Evolutionary conservation across 2,329 filamentous ascomycete genomes (phyloP).

Genomic region (Fusarium clavum): DNA sequence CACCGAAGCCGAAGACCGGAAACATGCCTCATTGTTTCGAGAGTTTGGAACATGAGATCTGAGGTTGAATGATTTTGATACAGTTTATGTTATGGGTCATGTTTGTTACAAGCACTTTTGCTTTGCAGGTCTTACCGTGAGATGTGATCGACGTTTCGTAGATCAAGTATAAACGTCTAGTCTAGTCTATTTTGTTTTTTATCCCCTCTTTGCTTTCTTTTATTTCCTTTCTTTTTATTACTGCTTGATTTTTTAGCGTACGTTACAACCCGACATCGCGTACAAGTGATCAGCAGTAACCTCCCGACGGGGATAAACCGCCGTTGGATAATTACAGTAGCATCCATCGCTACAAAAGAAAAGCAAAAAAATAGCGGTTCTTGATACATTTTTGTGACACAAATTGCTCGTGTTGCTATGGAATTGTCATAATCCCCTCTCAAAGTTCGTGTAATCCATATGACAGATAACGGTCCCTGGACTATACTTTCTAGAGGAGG

Average conservation of each 20-base stretch:
- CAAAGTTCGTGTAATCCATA: conserved; percentile 16
- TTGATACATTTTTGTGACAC: neutral
- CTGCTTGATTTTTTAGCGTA: conserved; percentile 1
- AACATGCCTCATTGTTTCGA: conserved; percentile 4
- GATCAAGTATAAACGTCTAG: conserved; percentile 22
- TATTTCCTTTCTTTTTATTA: neutral
- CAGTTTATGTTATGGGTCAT: neutral
- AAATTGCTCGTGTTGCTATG: conserved; percentile 3
- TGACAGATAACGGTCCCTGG: conserved; percentile 20
- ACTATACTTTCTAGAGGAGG: conserved; percentile 5
- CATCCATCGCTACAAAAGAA: neutral
- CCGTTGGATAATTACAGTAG: neutral
- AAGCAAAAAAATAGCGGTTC: conserved; percentile 7
- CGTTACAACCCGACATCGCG: conserved; percentile 15
- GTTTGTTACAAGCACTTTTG: neutral
- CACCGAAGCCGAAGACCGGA: conserved; percentile 6
- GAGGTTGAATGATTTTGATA: neutral
- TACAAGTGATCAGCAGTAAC: conserved; percentile 23
- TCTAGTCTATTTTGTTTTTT: neutral
- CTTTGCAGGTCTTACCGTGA: neutral
- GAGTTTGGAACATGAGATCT: neutral
- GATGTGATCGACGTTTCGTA: conserved; percentile 23
- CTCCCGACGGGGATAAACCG: conserved; percentile 17
- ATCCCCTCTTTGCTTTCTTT: neutral
- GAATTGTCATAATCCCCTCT: conserved; percentile 13